phyloP scores from a whole-genome alignment of 2,329 filamentous ascomycete genomes.

The Colletotrichum australisinense region DNA sequence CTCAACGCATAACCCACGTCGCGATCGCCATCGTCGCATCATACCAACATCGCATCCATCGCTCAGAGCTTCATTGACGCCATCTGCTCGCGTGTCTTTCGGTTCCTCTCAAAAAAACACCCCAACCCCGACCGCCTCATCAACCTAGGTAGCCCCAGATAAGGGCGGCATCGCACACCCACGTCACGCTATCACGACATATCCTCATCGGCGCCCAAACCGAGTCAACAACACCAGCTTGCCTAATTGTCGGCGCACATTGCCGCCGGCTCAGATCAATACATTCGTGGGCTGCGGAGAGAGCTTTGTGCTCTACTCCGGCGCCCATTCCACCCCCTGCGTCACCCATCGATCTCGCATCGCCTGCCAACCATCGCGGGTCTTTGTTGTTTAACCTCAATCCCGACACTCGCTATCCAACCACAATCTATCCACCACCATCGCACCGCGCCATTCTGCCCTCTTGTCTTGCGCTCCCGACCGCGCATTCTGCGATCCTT shows the following conservation, averaged over 20 bases:
- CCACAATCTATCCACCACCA: conserved; percentile 15
- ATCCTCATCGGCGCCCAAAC: conserved; percentile 4
- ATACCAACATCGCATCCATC: not conserved
- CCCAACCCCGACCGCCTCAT: conserved; percentile 1
- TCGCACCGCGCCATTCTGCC: conserved; percentile 7
- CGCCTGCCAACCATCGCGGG: conserved; percentile 29
- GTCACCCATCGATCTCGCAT: conserved; percentile 17
- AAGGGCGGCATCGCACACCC: conserved; percentile 19
- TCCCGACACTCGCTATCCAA: conserved; percentile 19
- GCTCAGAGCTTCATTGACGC: conserved; percentile 10
- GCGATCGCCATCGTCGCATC: conserved; percentile 21
- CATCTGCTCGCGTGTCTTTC: conserved; percentile 22
- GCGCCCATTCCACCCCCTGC: conserved; percentile 32
- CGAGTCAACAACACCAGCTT: not conserved
- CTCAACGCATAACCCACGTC: conserved; percentile 19
- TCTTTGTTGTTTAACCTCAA: conserved; percentile 29
- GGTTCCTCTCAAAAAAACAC: not conserved
- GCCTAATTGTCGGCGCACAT: conserved; percentile 24
- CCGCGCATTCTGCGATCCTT: conserved; percentile 23
- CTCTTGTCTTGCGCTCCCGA: conserved; percentile 7
- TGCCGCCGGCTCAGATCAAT: conserved; percentile 19
- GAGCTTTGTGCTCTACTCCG: conserved; percentile 42
- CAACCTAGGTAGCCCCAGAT: not conserved
- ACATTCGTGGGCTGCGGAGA: conserved; percentile 38
- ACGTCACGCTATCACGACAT: conserved; percentile 35